A percentile compares a stretch with the other conserved stretches of the same genome.
Evolutionary conservation across 139 green algal species (phyloP).

Genomic region (Tetraselmis striata): DNA sequence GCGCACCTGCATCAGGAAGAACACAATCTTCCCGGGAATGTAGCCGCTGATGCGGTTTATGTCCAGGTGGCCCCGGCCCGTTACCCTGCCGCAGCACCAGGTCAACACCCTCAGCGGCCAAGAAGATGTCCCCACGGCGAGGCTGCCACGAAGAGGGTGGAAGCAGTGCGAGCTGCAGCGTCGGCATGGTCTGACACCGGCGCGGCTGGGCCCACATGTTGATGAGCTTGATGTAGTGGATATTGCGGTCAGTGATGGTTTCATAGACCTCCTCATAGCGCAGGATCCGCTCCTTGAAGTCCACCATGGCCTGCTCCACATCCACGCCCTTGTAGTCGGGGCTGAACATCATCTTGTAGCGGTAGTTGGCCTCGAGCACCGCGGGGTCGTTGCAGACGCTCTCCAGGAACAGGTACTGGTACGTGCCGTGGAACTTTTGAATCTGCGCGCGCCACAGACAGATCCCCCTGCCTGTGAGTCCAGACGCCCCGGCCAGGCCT

Average conservation of each 20-base stretch:
- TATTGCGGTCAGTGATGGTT: conserved; percentile 72
- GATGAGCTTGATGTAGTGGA: conserved; percentile 97
- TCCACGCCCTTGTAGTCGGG: conserved; percentile 80
- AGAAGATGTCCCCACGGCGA: no score
- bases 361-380: conserved; percentile 83
- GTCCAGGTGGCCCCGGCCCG: conserved; percentile 73
- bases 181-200: not conserved
- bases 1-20: conserved; percentile 89
- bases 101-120: no score
- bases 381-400: conserved; percentile 82
- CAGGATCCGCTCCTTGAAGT: conserved; percentile 78
- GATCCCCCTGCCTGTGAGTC: not conserved
- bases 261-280: conserved; percentile 91
- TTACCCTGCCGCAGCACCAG: conserved; percentile 54
- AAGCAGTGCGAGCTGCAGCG: not conserved
- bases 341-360: conserved; percentile 79
- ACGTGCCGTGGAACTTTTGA: conserved; percentile 63
- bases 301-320: conserved; percentile 56
- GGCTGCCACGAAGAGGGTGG: no score
- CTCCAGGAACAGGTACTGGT: conserved; percentile 91
- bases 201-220: conserved; percentile 62
- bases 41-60: conserved; percentile 96
- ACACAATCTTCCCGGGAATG: conserved; percentile 89
- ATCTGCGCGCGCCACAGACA: conserved; percentile 30
- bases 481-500: no score